phyloP scores from a whole-genome alignment of 306 rosid species.

The Lathyrus tuberosus region DNA sequence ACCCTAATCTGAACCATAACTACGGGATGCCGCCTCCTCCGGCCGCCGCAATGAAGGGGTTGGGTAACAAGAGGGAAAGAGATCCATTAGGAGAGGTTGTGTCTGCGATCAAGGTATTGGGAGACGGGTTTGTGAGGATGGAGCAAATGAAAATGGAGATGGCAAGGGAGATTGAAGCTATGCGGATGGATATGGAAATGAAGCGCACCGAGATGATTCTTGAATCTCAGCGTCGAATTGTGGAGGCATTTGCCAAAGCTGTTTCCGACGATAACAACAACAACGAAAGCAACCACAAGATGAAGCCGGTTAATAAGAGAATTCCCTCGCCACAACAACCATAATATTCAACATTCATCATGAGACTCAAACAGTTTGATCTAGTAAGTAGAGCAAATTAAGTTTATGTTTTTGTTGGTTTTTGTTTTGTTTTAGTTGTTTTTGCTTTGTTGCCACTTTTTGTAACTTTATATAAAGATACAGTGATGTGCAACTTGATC shows the following conservation, averaged over 20 bases:
- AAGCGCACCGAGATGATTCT: slow-evolving; percentile 92
- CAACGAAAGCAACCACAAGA: slow-evolving; percentile 51
- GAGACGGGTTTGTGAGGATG: slow-evolving; percentile 93
- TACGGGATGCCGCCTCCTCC: neutral
- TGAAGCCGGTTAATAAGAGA: slow-evolving; percentile 56
- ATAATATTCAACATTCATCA: neutral
- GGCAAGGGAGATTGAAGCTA: slow-evolving; percentile 85
- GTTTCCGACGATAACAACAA: slow-evolving; percentile 70
- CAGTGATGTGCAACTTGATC: neutral
- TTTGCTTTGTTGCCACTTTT: slow-evolving; percentile 3
- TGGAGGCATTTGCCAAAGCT: slow-evolving; percentile 86
- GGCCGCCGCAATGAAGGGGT: slow-evolving; percentile 33
- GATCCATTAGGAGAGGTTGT: slow-evolving; percentile 77
- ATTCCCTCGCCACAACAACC: slow-evolving; percentile 64
- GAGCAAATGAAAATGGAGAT: slow-evolving; percentile 98
- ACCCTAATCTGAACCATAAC: slow-evolving; percentile 38
- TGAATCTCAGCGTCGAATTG: slow-evolving; percentile 86
- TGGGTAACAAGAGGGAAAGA: slow-evolving; percentile 60
- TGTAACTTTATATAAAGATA: slow-evolving; percentile 11
- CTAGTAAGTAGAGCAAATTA: slow-evolving; percentile 14
- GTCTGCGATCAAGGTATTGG: slow-evolving; percentile 73
- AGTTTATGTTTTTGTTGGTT: slow-evolving; percentile 20
- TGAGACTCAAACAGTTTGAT: neutral
- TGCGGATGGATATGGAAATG: slow-evolving; percentile 98
- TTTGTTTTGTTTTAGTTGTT: slow-evolving; percentile 7